Base-by-base conservation (phyloP, 2,329 filamentous ascomycete genomes). In the Epicoccum nigrum region DNA sequence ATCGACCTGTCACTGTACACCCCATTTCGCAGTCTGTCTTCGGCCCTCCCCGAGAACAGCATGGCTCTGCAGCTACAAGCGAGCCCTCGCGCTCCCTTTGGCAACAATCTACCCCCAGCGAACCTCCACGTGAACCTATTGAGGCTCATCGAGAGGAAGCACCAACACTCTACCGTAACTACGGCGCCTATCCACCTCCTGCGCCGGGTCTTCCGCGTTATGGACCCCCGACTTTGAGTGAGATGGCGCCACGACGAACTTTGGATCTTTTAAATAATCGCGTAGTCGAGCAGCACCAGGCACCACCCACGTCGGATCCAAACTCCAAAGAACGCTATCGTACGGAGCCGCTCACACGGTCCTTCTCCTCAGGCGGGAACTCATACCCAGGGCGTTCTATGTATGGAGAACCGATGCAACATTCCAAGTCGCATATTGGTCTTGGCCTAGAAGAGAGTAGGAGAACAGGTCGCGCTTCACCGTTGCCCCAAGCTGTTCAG, bases 401-500 rank as follows among this genome's bases (percentile, higher is more conserved):
- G 25, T 69, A 74, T 41, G 76, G 77, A n/a, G 83, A 84, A 41
- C 79, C 83, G 25, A 79, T 84, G 32, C 81, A 83, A 21, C 81
- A 83, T 44, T 85, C 80, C 53, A 81, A 89, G 55, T 86, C 83
- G 30, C 79, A 96, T 34, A 78, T 96, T n/a, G 86, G 85, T 3
- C 82, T 96, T 9, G 81, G 83, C 34, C 75, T 79, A 12, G 90
- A 95, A 62, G 87, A 90, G 50, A 86, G 87, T 53, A 92, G 91
- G 66, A 86, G 90, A 45, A 89, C 88, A 59, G 92, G 92, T 1
- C 86, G 92, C 40, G 82, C 91, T 31, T 97, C 93, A 7, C 93
- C 93, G 1, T 78, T 97, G 13, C 93, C 93, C 1, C 93, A 97
- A 72, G 92, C 93, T 17, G 92, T 97, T 1, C 92, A 97, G 69